Evolutionary conservation across 164 flowering plant species (phyloP), one percentile per base, ranked within the genome.

Genomic region (Sedum album): DNA sequence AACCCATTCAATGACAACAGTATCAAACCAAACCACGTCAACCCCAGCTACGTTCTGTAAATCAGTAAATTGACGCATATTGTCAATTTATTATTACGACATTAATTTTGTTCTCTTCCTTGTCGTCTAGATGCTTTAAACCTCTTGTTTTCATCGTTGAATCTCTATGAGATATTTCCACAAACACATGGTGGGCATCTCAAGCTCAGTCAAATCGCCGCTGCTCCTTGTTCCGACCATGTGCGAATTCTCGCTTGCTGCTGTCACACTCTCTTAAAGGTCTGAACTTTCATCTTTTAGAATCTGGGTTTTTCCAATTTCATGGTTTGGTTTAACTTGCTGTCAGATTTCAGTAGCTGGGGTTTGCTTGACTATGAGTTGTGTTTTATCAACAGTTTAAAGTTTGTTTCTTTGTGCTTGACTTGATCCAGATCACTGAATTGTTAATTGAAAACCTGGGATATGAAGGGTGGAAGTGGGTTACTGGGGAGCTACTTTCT

Each of bases 401-500:
- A 53, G 60, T 8, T 23, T 7, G 31, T 11, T 23, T 14, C 60
- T 53, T 53, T 53, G 28, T 53, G 57, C 21, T 51, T 51, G 57
- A 51, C 13, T 39, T 0, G 42, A 39, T 51, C 28, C 57, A 51
- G 57, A n/a, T n/a, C n/a, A n/a, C n/a, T n/a, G n/a, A n/a, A n/a
- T n/a, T n/a, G n/a, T n/a, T n/a, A n/a, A n/a, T n/a, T n/a, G n/a
- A n/a, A n/a, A n/a, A n/a, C n/a, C n/a, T n/a, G n/a, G n/a, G n/a
- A n/a, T n/a, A 79, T 77, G 78, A 78, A 73, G 71, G 80, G 77
- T 9, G 77, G 75, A 57, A 25, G 6, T 60, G 78, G 71, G 65
- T 26, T 41, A 10, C 23, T 65, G 28, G 78, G 77, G 4, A 69
- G 72, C 66, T 73, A 79, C 80, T 87, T 81, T 39, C 68, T 76